phyloP scores from a whole-genome alignment of 2,329 filamentous ascomycete species.

The Leptographium wingfieldii region DNA sequence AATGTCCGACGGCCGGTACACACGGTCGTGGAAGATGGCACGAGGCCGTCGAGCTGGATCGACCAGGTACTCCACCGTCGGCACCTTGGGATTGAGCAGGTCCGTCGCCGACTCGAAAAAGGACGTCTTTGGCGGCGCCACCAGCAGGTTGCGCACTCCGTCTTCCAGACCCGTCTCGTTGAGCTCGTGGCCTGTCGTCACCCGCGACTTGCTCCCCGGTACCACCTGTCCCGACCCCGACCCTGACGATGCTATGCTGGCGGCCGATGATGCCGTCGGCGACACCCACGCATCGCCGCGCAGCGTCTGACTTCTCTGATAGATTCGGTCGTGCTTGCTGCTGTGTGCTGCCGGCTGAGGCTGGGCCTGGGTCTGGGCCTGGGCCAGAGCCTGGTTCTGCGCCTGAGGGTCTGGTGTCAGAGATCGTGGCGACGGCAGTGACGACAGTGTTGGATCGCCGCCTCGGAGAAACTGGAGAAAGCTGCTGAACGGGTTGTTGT shows the following conservation, averaged over 20 bases:
- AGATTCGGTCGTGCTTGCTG: slow-evolving; percentile 53
- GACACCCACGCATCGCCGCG: slow-evolving; percentile 25
- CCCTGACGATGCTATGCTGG: background rate
- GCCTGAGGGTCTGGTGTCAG: background rate
- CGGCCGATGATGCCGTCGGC: slow-evolving; percentile 12
- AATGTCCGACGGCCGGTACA: slow-evolving; percentile 90
- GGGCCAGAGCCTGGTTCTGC: background rate
- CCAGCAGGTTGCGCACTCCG: slow-evolving; percentile 27
- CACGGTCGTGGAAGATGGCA: slow-evolving; percentile 91
- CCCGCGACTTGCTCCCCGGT: slow-evolving; percentile 20
- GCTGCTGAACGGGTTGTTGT: slow-evolving; percentile 46
- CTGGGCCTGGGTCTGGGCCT: too few species aligned
- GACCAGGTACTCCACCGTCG: slow-evolving; percentile 66
- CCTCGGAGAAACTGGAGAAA: slow-evolving; percentile 48
- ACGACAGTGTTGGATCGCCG: slow-evolving; percentile 34
- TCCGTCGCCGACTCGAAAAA: slow-evolving; percentile 94
- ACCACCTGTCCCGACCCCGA: background rate
- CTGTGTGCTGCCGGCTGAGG: background rate
- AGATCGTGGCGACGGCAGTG: slow-evolving; percentile 21
- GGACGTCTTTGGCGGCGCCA: slow-evolving; percentile 75
- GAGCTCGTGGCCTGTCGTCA: slow-evolving; percentile 38
- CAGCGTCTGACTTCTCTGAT: slow-evolving; percentile 66
- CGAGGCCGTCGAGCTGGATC: slow-evolving; percentile 71
- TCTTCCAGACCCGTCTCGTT: slow-evolving; percentile 15
- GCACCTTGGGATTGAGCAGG: slow-evolving; percentile 78